These are phyloP conservation scores for Solanum megistacrolobum DNA, from an alignment of 257 asterid genomes.

Conservation along the genomic window DNA sequence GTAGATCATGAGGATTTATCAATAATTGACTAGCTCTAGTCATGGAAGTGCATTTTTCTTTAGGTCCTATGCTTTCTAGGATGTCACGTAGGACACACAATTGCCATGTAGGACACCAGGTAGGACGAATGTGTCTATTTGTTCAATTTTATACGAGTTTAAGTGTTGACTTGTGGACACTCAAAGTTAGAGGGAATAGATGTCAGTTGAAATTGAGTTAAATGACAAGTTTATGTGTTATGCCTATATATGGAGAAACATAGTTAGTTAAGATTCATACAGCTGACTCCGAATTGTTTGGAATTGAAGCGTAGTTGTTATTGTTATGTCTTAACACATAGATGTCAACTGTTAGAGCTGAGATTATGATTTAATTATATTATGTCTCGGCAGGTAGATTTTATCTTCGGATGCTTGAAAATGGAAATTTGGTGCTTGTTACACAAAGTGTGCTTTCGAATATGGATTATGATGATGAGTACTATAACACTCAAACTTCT, in stretches of 20 bases:
- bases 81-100: too few species aligned
- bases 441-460: conserved; percentile 18
- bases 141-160: too few species aligned
- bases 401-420: conserved; percentile 14
- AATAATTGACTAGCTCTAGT: too few species aligned
- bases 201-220: too few species aligned
- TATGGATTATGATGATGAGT: conserved; percentile 16
- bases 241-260: not conserved
- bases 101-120: too few species aligned
- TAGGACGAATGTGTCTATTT: too few species aligned
- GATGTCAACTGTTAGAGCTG: not conserved
- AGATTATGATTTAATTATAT: not conserved
- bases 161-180: too few species aligned
- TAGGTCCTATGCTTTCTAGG: too few species aligned
- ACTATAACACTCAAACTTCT: conserved; percentile 24
- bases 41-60: too few species aligned
- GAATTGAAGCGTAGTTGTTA: not conserved
- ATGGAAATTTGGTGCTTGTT: conserved; percentile 25
- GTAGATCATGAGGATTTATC: too few species aligned
- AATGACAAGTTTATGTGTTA: too few species aligned
- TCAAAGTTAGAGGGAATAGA: too few species aligned
- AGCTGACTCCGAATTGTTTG: not conserved
- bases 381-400: conserved; percentile 25
- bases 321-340: not conserved
- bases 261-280: not conserved